Percentiles rank a stretch among this genome's conserved stretches.
Evolutionary conservation across 257 asterid genomes (phyloP).

Genomic region (Petunia secreta): DNA sequence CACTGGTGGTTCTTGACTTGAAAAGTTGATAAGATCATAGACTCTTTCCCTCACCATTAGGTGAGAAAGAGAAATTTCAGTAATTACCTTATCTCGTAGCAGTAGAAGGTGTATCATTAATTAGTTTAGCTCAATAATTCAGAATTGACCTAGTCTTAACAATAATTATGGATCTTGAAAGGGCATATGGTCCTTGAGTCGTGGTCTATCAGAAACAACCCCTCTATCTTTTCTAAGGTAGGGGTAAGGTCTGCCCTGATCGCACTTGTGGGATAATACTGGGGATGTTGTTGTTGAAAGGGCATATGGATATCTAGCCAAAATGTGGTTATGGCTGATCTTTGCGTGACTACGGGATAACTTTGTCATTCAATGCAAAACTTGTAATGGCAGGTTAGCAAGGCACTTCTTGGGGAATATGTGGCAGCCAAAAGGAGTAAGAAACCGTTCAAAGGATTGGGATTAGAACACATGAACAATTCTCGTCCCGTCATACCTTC

Average conservation of each 20-base stretch:
- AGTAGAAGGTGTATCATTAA: background rate
- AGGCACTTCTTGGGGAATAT: constrained; percentile 82
- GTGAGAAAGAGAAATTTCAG: background rate
- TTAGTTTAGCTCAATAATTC: background rate
- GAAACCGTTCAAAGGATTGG: constrained; percentile 80
- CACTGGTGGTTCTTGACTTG: background rate
- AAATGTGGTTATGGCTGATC: background rate
- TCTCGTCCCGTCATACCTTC: constrained; percentile 68
- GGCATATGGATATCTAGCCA: background rate
- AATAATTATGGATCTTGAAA: background rate
- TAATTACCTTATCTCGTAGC: background rate
- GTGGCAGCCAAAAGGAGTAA: constrained; percentile 58
- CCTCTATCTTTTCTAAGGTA: too few relatives aligned
- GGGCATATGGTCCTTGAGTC: background rate
- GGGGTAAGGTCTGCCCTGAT: too few relatives aligned
- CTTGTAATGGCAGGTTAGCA: constrained; percentile 70
- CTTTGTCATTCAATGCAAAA: background rate
- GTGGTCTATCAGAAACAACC: too few relatives aligned
- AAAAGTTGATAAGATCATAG: background rate
- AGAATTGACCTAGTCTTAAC: background rate
- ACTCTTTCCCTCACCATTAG: background rate
- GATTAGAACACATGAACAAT: constrained; percentile 90
- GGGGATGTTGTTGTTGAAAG: background rate
- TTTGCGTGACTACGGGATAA: background rate
- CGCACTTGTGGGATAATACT: too few relatives aligned